phyloP scores from a whole-genome alignment of 2,329 filamentous ascomycete genomes.

The Tolypocladium amazonense region DNA sequence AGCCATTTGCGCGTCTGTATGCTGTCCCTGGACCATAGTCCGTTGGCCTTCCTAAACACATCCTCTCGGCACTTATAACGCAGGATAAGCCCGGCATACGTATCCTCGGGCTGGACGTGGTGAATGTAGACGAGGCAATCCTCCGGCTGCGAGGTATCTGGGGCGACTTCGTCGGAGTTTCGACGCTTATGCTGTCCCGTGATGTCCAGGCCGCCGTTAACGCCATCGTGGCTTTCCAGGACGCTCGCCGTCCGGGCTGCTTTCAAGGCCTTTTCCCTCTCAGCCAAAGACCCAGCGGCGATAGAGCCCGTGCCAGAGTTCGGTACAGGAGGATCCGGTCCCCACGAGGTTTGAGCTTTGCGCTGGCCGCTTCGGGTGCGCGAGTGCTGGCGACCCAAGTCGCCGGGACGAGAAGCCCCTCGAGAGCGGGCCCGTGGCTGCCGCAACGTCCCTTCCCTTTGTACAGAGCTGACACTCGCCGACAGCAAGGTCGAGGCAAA shows the following conservation, averaged over 20 bases:
- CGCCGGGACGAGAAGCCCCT: constrained; percentile 10
- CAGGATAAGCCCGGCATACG: constrained; percentile 81
- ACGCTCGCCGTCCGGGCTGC: constrained; percentile 48
- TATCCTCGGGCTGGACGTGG: constrained; percentile 72
- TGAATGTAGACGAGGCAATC: constrained; percentile 88
- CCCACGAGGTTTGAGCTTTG: constrained; percentile 28
- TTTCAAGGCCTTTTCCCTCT: constrained; percentile 43
- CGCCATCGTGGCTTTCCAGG: constrained; percentile 49
- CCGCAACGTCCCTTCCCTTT: background rate
- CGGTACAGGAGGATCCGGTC: constrained; percentile 33
- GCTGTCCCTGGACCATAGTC: constrained; percentile 88
- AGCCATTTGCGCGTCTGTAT: constrained; percentile 76
- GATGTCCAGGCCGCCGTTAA: constrained; percentile 47
- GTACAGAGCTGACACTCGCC: constrained; percentile 11
- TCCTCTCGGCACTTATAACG: constrained; percentile 81
- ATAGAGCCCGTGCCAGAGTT: constrained; percentile 34
- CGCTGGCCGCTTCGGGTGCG: constrained; percentile 7
- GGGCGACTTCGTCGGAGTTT: constrained; percentile 52
- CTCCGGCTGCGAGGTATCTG: constrained; percentile 47
- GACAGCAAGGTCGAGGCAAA: constrained; percentile 36
- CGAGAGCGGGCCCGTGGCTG: background rate
- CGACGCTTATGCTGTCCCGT: constrained; percentile 51
- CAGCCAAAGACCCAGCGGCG: constrained; percentile 40
- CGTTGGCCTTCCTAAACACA: constrained; percentile 75
- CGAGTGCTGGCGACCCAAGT: constrained; percentile 9